phyloP scores from a whole-genome alignment of 768 basidiomycete genomes.

The Mycena kentingensis region DNA sequence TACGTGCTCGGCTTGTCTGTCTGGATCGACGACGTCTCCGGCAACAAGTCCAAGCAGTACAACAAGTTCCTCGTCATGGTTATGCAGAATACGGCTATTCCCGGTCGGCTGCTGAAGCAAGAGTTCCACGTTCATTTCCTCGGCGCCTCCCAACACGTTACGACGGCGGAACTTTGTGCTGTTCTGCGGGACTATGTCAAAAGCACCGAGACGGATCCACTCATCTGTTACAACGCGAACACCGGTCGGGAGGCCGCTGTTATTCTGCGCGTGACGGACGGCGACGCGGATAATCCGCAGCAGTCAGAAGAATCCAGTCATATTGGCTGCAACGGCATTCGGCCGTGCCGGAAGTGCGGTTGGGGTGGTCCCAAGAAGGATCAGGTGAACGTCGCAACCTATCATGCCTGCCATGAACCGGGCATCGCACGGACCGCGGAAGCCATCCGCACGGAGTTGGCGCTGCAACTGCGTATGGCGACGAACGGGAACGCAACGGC shows the following conservation, averaged over 20 bases:
- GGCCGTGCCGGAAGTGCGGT: slow-evolving; percentile 16
- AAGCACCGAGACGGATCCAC: slow-evolving; percentile 8
- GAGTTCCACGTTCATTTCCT: slow-evolving; percentile 34
- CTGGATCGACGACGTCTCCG: slow-evolving; percentile 35
- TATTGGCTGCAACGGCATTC: slow-evolving; percentile 16
- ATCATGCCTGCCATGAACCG: slow-evolving; percentile 11
- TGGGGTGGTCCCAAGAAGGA: slow-evolving; percentile 11
- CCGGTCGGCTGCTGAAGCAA: slow-evolving; percentile 32
- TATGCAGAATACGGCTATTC: slow-evolving; percentile 34
- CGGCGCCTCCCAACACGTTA: slow-evolving; percentile 34
- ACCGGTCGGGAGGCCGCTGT: slow-evolving; percentile 4
- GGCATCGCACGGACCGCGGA: not conserved
- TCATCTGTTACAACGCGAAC: slow-evolving; percentile 8
- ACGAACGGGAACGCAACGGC: not conserved
- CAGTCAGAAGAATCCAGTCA: slow-evolving; percentile 22
- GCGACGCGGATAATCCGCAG: slow-evolving; percentile 24
- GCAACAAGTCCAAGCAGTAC: slow-evolving; percentile 40
- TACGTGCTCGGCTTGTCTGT: no score
- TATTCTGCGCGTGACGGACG: slow-evolving; percentile 7
- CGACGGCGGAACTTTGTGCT: slow-evolving; percentile 32
- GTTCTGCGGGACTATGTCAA: slow-evolving; percentile 7
- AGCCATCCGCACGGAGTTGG: not conserved
- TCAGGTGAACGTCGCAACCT: slow-evolving; percentile 4
- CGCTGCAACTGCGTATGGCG: slow-evolving; percentile 2
- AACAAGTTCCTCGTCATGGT: slow-evolving; percentile 38